These are phyloP conservation scores for Wickerhamomyces xylosicus DNA, from an alignment of 805 yeast species.

Conservation along the genomic window DNA sequence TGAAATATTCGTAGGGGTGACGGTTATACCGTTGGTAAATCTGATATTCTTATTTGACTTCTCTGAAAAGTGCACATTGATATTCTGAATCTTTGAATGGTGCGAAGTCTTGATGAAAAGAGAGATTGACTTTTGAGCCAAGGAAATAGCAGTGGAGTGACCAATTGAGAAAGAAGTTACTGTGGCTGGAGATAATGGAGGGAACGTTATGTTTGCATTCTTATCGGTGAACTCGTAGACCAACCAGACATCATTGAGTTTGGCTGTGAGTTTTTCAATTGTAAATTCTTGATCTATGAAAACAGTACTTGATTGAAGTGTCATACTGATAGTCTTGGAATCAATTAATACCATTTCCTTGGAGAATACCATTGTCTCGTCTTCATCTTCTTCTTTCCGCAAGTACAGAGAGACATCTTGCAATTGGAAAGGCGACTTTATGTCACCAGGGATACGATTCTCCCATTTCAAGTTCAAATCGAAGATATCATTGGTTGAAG, in stretches of 20 bases:
- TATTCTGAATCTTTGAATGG: too few species aligned
- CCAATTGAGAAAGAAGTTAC: slow-evolving; percentile 13
- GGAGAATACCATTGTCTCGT: too few species aligned
- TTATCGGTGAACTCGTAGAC: too few species aligned
- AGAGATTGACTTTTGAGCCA: slow-evolving; percentile 12
- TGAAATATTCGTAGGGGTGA: too few species aligned
- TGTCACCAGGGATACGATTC: neutral
- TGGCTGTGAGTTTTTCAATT: slow-evolving; percentile 17
- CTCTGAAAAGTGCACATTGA: too few species aligned
- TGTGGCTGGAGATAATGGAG: neutral
- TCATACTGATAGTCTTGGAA: neutral
- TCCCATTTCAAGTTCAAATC: neutral
- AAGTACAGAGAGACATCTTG: neutral
- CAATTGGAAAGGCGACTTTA: neutral
- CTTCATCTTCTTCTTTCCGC: neutral
- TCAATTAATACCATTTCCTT: slow-evolving; percentile 1
- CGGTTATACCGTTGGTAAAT: too few species aligned
- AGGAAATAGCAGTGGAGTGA: slow-evolving; percentile 10
- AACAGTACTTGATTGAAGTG: slow-evolving; percentile 5
- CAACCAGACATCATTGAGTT: slow-evolving; percentile 15
- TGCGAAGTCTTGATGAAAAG: slow-evolving; percentile 7
- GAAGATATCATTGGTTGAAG: neutral
- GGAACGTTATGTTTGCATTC: too few species aligned
- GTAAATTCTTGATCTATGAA: slow-evolving; percentile 28
- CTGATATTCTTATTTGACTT: too few species aligned